Evolutionary conservation across 305 asterid genomes (phyloP), one percentile per base, ranked within the genome.

Genomic region (Plantago lanceolata): DNA sequence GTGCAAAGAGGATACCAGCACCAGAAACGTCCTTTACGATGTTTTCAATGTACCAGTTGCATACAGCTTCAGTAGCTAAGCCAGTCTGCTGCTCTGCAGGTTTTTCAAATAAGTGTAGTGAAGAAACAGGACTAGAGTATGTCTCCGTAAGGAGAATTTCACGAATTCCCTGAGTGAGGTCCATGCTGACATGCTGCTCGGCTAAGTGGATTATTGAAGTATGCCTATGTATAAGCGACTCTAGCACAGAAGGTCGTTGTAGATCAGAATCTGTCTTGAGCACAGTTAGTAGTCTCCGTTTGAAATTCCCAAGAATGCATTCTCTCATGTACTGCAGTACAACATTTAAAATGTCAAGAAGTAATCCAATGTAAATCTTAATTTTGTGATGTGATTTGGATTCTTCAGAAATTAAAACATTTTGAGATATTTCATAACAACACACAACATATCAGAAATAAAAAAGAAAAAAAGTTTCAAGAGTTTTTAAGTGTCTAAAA

Each of bases 161-260:
- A 21, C 97, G 86, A 61, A 90, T 86, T 54, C 99, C 96, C 73
- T 84, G 90, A 58, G 97, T 88, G 43, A 90, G 95, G 83, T 94
- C 97, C 99, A 94, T 94, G 84, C 96, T 94, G 68, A 94, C 84
- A 57, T 94, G 99, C 68, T 94, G 99, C 86, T 94, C 99, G 5
- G 96, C 95, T 57, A 94, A 82, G 80, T 90, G 96, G 68, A 90
- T 81, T 63, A 94, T 90, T 62, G 96, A 72, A 59, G 89, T 84
- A 76, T 94, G 99, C 56, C 97, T 83, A 62, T 63, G 97, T 54
- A 94, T 85, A 60, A 94, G 86, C 44, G 95, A 80, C 75, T 86
- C 96, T 40, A 90, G 78, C 67, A 94, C 86, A 44, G 97, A 84
- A 55, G 99, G 96, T 54, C 99, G 82, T 72, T 94, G 99, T 69